Conservation (phyloP, 257 asterid species). For the Osmanthus fragrans region DNA sequence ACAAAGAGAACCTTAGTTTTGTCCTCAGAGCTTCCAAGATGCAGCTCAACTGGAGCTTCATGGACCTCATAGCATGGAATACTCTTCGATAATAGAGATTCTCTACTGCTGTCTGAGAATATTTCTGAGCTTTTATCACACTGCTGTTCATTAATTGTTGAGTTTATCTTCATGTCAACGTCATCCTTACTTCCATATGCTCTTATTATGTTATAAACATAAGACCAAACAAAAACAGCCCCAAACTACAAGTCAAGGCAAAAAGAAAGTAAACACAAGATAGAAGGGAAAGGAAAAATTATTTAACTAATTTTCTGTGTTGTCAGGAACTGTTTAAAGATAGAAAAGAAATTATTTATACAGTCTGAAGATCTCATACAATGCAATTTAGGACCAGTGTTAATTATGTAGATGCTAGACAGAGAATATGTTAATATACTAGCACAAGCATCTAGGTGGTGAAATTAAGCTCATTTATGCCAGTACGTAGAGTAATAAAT, state of each 20-base stretch:
- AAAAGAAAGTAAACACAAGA: neutral
- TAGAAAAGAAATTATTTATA: neutral
- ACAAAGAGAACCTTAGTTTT: neutral
- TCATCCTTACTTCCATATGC: conserved; percentile 23
- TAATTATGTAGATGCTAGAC: neutral
- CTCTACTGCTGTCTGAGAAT: conserved; percentile 14
- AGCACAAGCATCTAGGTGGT: neutral
- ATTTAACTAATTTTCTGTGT: neutral
- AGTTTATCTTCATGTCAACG: neutral
- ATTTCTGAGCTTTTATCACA: conserved; percentile 18
- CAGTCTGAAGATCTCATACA: neutral
- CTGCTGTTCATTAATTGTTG: conserved; percentile 11
- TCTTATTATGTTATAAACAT: conserved; percentile 23
- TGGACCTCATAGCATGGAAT: conserved; percentile 6
- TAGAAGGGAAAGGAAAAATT: neutral
- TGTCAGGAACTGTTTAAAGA: neutral
- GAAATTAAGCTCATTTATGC: neutral
- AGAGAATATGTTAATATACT: neutral
- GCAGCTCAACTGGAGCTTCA: conserved; percentile 15
- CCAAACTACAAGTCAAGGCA: conserved; percentile 26
- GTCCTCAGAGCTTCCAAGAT: conserved; percentile 8
- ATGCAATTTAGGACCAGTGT: neutral
- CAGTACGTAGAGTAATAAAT: neutral
- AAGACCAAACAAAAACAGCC: conserved; percentile 39
- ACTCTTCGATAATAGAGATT: conserved; percentile 14